These are phyloP conservation scores for Tuber umbilicatum DNA, from an alignment of 495 filamentous ascomycete species.

Conservation along the genomic window DNA sequence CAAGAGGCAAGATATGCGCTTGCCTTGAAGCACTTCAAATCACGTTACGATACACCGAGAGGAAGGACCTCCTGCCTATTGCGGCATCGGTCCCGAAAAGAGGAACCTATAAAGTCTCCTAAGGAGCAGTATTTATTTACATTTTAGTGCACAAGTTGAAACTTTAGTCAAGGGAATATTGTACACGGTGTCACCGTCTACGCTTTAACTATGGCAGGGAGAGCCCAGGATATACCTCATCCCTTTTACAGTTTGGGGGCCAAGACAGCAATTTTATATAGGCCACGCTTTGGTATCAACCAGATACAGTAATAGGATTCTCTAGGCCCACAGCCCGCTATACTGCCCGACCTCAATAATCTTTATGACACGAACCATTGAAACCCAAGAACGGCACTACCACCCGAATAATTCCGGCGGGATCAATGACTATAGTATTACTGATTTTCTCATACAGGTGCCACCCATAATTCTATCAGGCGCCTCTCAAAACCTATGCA, in stretches of 20 bases:
- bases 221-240: neutral
- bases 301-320: neutral
- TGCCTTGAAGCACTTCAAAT: neutral
- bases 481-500: neutral
- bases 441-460: neutral
- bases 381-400: neutral
- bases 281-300: neutral
- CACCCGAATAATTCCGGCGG: neutral
- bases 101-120: neutral
- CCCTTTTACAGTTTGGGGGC: neutral
- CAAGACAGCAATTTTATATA: neutral
- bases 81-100: neutral
- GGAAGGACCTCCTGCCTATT: neutral
- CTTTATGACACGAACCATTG: neutral
- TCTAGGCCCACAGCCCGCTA: neutral
- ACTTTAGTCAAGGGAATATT: neutral
- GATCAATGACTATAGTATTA: neutral
- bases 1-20: neutral
- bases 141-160: neutral
- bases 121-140: neutral
- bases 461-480: neutral
- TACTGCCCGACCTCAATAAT: neutral
- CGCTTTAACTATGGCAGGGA: neutral
- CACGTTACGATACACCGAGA: neutral
- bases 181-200: neutral